Base-by-base conservation (phyloP, 2,329 filamentous ascomycete species). In the Cylindrodendrum hubeiense region DNA sequence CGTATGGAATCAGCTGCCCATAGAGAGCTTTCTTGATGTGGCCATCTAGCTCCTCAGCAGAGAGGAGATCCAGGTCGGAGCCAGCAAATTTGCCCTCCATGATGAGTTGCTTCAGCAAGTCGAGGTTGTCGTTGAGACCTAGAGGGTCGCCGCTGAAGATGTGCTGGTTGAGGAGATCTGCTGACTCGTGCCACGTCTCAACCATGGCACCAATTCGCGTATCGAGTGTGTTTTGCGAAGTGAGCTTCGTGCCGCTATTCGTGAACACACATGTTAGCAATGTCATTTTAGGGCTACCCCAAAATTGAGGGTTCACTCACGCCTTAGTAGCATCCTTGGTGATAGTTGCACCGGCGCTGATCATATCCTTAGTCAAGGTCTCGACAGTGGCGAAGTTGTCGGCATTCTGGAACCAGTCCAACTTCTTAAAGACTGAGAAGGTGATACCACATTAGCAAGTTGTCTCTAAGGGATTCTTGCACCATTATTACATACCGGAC, bases 141-240 rank as follows among this genome's bases (percentile, higher is more conserved):
- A 63, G 21, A 17, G 53, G 60, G n/a, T 55, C 47, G 3, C 56
- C 56, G 9, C 50, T 39, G 22, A 60, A 60, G 33, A 60, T 26
- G 6, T 54, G 56, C 5, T 26, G 39, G 44, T 51, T 56, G 22
- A 65, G 57, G n/a, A 17, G 24, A 19, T 65, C 57, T 1, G 47
- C 43, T 1, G 56, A 30, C 7, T 33, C 19, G 21, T 49, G 30
- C 62, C 46, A 65, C 9, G 50, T 59, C 19, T 54, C 22, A 3
- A 65, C 39, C 57, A 57, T 65, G 34, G 46, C 49, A 12, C 57
- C 46, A 4, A 62, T 21, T 15, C 41, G 41, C 17, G 22, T 43
- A 13, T 65, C 57, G 6, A 52, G 52, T 21, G 55, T 55, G 15
- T 60, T 60, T 12, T 63, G 41, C 8, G 51, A 61, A 3, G 50